These are phyloP conservation scores for Scopulariopsis brevicaulis DNA, from an alignment of 2,329 filamentous ascomycete genomes.

Conservation along the genomic window DNA sequence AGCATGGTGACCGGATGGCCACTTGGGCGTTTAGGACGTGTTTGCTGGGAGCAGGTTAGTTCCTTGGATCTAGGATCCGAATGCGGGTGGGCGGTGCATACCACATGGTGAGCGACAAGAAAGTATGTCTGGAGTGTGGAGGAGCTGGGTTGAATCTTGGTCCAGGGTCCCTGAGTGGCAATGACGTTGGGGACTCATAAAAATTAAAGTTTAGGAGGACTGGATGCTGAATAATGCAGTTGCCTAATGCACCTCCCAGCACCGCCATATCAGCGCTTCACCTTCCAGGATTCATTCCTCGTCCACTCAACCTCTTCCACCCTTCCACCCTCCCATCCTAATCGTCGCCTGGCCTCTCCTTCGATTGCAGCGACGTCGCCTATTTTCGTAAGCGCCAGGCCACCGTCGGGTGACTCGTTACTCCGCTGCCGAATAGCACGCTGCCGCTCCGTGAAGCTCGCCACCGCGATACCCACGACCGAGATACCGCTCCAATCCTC, in stretches of 20 bases:
- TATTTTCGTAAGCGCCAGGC: background rate
- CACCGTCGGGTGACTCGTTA: background rate
- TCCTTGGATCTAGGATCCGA: background rate
- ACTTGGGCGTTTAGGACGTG: constrained; percentile 98
- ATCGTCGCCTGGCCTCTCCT: too few relatives aligned
- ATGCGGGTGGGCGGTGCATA: background rate
- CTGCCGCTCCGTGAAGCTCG: background rate
- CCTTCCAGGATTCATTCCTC: background rate
- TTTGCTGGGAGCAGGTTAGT: constrained; percentile 50
- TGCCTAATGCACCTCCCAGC: background rate
- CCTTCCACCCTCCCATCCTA: background rate
- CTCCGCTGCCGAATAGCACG: background rate
- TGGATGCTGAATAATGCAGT: background rate
- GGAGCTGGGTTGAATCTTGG: background rate
- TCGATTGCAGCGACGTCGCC: background rate
- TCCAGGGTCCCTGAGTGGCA: background rate
- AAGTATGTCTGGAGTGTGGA: background rate
- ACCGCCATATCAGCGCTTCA: background rate
- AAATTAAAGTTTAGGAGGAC: background rate
- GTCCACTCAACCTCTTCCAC: background rate
- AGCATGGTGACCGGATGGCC: constrained; percentile 89
- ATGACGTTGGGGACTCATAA: background rate
- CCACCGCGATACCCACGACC: background rate
- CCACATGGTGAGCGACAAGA: background rate
- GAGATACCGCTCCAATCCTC: background rate